phyloP scores from a whole-genome alignment of 2,329 filamentous ascomycete species.

The Paracamarosporium sp. region DNA sequence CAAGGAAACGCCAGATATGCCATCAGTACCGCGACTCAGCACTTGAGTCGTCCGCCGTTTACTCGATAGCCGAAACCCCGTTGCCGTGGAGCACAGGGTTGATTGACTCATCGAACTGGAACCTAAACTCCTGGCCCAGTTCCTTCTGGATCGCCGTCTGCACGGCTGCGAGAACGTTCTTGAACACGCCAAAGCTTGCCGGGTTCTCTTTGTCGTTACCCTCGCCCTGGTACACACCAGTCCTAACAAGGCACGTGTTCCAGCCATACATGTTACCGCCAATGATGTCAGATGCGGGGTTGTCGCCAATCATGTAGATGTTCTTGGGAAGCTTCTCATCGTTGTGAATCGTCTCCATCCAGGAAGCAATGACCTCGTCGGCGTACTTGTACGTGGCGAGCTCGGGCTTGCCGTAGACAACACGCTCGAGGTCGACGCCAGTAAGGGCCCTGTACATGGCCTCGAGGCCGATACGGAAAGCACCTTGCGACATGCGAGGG shows the following conservation, averaged over 20 bases:
- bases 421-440: slow-evolving; percentile 74
- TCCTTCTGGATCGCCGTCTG: slow-evolving; percentile 71
- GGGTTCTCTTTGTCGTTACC: slow-evolving; percentile 80
- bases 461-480: slow-evolving; percentile 77
- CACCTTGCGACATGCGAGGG: slow-evolving; percentile 74
- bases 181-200: slow-evolving; percentile 78
- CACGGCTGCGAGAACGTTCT: slow-evolving; percentile 75
- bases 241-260: slow-evolving; percentile 81
- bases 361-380: slow-evolving; percentile 73
- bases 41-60: slow-evolving; percentile 29
- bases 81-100: slow-evolving; percentile 69
- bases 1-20: slow-evolving; percentile 5
- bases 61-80: slow-evolving; percentile 63
- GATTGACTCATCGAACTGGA: slow-evolving; percentile 73
- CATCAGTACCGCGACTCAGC: slow-evolving; percentile 3
- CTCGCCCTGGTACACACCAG: slow-evolving; percentile 78
- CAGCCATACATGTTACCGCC: slow-evolving; percentile 83
- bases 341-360: slow-evolving; percentile 79
- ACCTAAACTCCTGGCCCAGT: slow-evolving; percentile 75
- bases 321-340: slow-evolving; percentile 73
- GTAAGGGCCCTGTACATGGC: slow-evolving; percentile 76
- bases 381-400: slow-evolving; percentile 80
- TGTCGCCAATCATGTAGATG: slow-evolving; percentile 80
- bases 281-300: slow-evolving; percentile 75
- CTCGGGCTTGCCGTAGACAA: slow-evolving; percentile 79